A percentile compares a stretch with the other conserved stretches of the same genome.
Evolutionary conservation across 2,329 filamentous ascomycete genomes (phyloP).

Genomic region (Aureobasidium sp.): DNA sequence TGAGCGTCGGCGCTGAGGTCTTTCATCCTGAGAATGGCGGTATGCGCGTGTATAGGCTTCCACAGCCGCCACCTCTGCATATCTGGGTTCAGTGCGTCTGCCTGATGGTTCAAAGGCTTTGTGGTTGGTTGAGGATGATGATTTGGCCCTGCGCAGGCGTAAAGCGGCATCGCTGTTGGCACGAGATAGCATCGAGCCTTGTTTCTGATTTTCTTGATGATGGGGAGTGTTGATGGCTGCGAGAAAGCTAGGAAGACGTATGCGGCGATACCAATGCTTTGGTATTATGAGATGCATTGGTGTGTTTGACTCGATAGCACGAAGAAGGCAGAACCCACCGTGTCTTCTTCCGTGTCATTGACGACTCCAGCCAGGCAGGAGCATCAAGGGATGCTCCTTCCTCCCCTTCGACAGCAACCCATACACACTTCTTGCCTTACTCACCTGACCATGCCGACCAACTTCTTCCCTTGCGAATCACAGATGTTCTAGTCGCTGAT

Average conservation of each 20-base stretch:
- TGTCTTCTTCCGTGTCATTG: not conserved
- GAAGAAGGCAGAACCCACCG: constrained; percentile 3
- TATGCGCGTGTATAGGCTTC: constrained; percentile 54
- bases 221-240: not conserved
- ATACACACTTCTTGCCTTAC: too few relatives aligned
- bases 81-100: constrained; percentile 37
- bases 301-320: not conserved
- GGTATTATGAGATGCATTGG: constrained; percentile 17
- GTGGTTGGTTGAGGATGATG: constrained; percentile 30
- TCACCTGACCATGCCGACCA: too few relatives aligned
- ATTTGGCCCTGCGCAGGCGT: constrained; percentile 29
- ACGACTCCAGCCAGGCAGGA: not conserved
- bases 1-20: constrained; percentile 5
- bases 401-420: not conserved
- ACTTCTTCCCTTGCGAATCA: too few relatives aligned
- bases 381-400: not conserved
- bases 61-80: constrained; percentile 56
- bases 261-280: constrained; percentile 15
- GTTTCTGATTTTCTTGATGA: not conserved
- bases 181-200: constrained; percentile 27
- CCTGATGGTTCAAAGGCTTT: constrained; percentile 38
- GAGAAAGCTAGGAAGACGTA: constrained; percentile 15
- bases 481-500: too few relatives aligned
- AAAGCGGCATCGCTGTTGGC: constrained; percentile 27
- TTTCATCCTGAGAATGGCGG: not conserved